Conservation (phyloP, 2,329 filamentous ascomycete genomes). For the Xylaria sp. region DNA sequence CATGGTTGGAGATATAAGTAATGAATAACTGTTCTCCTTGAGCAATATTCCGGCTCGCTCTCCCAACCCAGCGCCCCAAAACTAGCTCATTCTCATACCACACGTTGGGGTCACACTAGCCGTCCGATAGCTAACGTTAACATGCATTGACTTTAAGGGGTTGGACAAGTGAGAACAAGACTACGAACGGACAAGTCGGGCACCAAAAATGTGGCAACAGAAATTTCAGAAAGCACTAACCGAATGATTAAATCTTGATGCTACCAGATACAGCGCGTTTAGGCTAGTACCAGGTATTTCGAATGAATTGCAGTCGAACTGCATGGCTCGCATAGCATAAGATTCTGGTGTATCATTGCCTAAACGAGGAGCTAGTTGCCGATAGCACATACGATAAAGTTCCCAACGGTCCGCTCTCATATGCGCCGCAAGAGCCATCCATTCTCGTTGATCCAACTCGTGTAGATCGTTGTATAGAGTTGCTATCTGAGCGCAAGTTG, state of each 20-base stretch:
- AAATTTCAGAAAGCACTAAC: slow-evolving; percentile 12
- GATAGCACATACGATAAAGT: neutral
- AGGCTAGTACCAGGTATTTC: fast-evolving
- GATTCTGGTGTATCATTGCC: neutral
- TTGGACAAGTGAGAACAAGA: neutral
- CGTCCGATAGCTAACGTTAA: neutral
- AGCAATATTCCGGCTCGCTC: slow-evolving; percentile 10
- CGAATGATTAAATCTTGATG: slow-evolving; percentile 31
- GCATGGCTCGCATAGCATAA: neutral
- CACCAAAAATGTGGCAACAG: neutral
- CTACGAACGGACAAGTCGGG: neutral
- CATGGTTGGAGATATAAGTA: neutral
- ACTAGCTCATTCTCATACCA: neutral
- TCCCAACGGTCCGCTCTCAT: neutral
- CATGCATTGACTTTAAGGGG: neutral
- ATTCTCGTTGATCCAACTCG: neutral
- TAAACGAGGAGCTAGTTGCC: neutral
- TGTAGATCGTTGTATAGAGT: neutral
- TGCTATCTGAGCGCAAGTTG: neutral
- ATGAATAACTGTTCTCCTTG: slow-evolving; percentile 21
- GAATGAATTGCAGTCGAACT: slow-evolving; percentile 10
- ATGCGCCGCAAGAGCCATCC: neutral
- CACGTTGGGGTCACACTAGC: slow-evolving; percentile 31
- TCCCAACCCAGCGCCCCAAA: slow-evolving; percentile 11
- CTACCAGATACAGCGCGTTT: slow-evolving; percentile 10